Evolutionary conservation across 2,329 filamentous ascomycete genomes (phyloP).

Genomic region (Trichophyton mentagrophytes): DNA sequence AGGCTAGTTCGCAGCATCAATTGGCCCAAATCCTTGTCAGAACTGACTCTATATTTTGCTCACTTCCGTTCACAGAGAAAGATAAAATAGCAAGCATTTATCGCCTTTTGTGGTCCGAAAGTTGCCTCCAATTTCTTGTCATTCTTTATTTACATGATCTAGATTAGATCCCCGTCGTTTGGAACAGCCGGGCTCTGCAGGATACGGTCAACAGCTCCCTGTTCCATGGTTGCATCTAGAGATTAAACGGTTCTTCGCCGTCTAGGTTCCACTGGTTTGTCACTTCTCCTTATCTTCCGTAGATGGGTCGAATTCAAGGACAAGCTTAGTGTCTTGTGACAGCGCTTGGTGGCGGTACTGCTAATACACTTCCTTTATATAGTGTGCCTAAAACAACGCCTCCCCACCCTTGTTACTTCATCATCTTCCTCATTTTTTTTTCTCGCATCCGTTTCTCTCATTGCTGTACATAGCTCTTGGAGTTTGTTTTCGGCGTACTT

Average conservation of each 20-base stretch:
- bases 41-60: not conserved
- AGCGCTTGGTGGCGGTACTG: not conserved
- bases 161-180: not conserved
- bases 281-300: not conserved
- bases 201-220: not conserved
- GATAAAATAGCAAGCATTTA: not conserved
- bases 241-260: not conserved
- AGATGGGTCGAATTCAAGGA: not conserved
- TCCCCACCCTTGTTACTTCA: not conserved
- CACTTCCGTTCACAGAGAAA: not conserved
- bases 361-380: not conserved
- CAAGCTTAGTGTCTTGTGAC: conserved; percentile 3
- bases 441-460: not conserved
- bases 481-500: not conserved
- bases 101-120: not conserved
- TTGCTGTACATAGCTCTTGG: conserved; percentile 3
- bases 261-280: not conserved
- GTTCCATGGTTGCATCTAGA: not conserved
- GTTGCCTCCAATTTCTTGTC: not conserved
- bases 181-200: not conserved
- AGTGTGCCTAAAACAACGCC: not conserved
- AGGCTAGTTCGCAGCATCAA: not conserved
- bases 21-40: not conserved
- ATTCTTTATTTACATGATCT: not conserved
- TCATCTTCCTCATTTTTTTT: not conserved